Base-by-base conservation (phyloP, 805 yeast genomes). In the Yarrowia sp. region DNA sequence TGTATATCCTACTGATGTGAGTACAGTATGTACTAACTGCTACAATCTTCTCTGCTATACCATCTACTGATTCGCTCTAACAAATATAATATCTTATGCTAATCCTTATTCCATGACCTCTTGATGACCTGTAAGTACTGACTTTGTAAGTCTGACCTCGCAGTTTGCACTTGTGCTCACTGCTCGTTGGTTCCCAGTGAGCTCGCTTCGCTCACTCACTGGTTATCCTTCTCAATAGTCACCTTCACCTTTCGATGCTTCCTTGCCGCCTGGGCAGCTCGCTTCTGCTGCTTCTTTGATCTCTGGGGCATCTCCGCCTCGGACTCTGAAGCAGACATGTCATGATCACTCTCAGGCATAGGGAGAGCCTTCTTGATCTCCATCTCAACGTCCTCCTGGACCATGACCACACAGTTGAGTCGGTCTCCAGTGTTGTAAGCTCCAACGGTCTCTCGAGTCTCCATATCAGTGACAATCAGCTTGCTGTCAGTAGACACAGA, bases 401-500 rank as follows among this genome's bases (percentile, higher is more conserved):
- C 73, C 64, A 89, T 82, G 13, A 87, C 83, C 22, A 92, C 86
- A 77, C 97, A 93, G 74, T 90, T 93, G 68, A 95, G 81, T 72
- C 99, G 82, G 76, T 95, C 98, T 11, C 96, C 96, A 18, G 93
- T 83, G 68, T 87, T 90, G 74, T 92, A 93, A 3, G 91, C 95
- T 0, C 97, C 98, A 28, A 92, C 83, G 74, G 92, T 96, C 42
- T 90, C 96, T 70, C 82, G 81, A 1, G 78, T 71, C 0, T 77
- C 73, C 73, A 87, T 77, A 73, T 92, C 88, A 97, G 98, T 93
- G 2, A 93, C 89, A 8, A 95, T 96, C 62, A 93, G 87, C 71
- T 84, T 89, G 31, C 98, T 98, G 75, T 93, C 98, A 0, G 98
- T 90, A 0, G 97, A 90, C 11, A 92, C 90, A 1, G 96, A 88